Conservation (phyloP, 176 grass and related monocot genomes). For the Ampelocalamus luodianensis region DNA sequence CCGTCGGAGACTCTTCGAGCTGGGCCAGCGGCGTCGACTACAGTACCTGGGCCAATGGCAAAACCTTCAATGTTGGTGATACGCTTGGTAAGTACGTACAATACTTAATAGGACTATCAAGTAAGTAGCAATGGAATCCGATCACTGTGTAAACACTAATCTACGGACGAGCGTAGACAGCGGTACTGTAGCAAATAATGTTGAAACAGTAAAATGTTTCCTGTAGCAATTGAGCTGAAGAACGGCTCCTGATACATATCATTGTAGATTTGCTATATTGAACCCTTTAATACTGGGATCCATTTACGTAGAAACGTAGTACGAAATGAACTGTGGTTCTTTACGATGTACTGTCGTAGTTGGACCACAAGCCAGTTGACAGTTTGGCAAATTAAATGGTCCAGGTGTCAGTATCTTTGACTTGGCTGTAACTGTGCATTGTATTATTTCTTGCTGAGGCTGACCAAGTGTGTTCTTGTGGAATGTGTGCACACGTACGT, state of each 20-base stretch:
- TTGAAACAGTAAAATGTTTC: no score
- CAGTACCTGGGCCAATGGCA: slow-evolving; percentile 62
- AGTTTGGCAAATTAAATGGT: no score
- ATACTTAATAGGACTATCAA: no score
- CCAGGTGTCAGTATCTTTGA: background rate
- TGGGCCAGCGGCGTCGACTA: slow-evolving; percentile 79
- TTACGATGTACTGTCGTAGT: background rate
- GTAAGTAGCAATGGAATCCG: no score
- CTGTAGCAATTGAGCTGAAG: no score
- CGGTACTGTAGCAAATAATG: no score
- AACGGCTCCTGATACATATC: no score
- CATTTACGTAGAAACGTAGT: no score
- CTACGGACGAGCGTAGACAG: no score
- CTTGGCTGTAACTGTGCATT: background rate
- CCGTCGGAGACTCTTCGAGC: slow-evolving; percentile 73
- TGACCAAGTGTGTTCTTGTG: background rate
- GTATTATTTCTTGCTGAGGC: background rate
- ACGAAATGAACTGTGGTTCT: background rate
- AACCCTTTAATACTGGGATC: no score
- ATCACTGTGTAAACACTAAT: no score
- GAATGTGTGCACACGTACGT: background rate
- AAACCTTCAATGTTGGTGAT: slow-evolving; percentile 72
- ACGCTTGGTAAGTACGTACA: slow-evolving; percentile 51
- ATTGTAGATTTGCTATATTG: no score
- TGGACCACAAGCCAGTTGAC: background rate